Evolutionary conservation across 495 filamentous ascomycete species (phyloP).

Genomic region (Rhypophila decipiens): DNA sequence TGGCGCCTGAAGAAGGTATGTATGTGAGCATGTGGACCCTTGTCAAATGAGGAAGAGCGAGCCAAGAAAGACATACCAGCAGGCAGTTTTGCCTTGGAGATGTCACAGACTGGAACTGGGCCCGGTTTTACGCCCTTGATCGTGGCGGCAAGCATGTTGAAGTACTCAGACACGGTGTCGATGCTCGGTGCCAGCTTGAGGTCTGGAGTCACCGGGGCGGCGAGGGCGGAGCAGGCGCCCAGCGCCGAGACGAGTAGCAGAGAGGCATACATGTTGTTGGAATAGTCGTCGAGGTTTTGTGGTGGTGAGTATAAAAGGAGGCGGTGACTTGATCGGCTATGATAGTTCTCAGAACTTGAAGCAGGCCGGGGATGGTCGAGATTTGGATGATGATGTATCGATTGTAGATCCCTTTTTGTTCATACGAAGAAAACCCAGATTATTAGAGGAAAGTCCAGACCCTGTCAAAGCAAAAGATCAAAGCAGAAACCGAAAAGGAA

Average conservation of each 20-base stretch:
- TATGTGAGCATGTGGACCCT: too few species aligned
- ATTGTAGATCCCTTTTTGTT: too few species aligned
- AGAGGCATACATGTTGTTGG: constrained; percentile 38
- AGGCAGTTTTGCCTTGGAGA: constrained; percentile 42
- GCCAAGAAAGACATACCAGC: constrained; percentile 28
- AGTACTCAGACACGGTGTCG: constrained; percentile 45
- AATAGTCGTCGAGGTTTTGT: constrained; percentile 7
- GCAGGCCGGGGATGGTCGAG: too few species aligned
- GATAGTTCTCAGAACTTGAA: too few species aligned
- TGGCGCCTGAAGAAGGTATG: constrained; percentile 18
- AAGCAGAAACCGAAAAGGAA: constrained; percentile 22
- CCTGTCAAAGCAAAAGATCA: not conserved
- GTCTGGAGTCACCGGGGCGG: constrained; percentile 42
- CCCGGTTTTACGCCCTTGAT: constrained; percentile 33
- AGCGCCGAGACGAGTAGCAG: constrained; percentile 40
- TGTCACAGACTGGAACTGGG: constrained; percentile 42
- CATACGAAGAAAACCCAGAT: too few species aligned
- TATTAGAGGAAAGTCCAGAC: too few species aligned
- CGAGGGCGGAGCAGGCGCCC: constrained; percentile 37
- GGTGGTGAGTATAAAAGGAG: too few species aligned
- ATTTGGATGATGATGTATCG: too few species aligned
- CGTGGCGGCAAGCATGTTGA: constrained; percentile 45
- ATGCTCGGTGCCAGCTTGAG: constrained; percentile 27
- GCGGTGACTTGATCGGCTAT: too few species aligned
- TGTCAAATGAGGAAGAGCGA: not conserved